These are phyloP conservation scores for Flaveria sonorensis DNA, from an alignment of 129 eudicot species.

Conservation along the genomic window DNA sequence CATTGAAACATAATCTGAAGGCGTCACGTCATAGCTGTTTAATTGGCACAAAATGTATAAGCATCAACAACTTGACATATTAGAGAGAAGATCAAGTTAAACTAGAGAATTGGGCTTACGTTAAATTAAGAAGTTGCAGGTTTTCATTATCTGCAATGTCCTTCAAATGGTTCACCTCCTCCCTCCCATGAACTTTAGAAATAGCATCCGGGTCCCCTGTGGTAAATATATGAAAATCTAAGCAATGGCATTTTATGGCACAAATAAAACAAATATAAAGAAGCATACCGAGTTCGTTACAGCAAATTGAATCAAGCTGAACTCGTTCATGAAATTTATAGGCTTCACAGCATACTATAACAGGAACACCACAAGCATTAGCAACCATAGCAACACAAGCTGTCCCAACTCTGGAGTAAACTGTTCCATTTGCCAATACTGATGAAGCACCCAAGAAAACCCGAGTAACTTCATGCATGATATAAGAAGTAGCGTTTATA, in stretches of 20 bases:
- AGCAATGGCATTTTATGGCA: neutral
- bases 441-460: conserved; percentile 93
- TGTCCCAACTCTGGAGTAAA: conserved; percentile 94
- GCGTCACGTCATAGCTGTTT: conserved; percentile 89
- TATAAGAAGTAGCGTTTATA: conserved; percentile 84
- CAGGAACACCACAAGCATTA: conserved; percentile 85
- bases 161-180: conserved; percentile 62
- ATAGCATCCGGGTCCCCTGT: conserved; percentile 86
- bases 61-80: conserved; percentile 2
- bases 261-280: neutral
- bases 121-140: conserved; percentile 74
- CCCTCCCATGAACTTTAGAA: conserved; percentile 67
- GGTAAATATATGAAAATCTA: conserved; percentile 8
- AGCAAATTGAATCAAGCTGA: conserved; percentile 96
- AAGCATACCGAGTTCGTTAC: conserved; percentile 90
- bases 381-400: conserved; percentile 99
- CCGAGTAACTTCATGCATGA: conserved; percentile 92
- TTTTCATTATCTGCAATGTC: conserved; percentile 65
- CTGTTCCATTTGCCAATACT: conserved; percentile 91
- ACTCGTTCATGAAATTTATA: conserved; percentile 97
- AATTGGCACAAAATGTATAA: conserved; percentile 9
- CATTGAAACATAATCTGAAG: conserved; percentile 90
- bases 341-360: conserved; percentile 94
- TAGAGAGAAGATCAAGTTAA: neutral
- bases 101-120: conserved; percentile 46